A percentile compares a stretch with the other conserved stretches of the same genome.
Conservation (phyloP, 139 green algal genomes). For the Zygnema cylindricum region DNA sequence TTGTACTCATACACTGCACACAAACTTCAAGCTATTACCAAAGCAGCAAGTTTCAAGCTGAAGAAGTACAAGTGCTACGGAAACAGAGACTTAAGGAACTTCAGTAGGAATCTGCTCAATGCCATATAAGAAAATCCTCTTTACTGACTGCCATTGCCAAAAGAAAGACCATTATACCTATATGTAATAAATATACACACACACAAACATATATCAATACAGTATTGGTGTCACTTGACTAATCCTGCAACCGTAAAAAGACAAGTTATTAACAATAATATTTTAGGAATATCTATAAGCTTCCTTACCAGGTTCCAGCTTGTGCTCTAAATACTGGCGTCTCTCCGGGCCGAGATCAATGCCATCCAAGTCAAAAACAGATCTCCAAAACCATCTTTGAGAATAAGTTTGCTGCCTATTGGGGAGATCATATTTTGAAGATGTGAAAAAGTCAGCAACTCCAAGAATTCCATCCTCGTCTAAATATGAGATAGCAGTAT, state of each 20-base stretch:
- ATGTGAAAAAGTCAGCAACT: constrained; percentile 93
- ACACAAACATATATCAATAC: no score
- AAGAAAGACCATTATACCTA: no score
- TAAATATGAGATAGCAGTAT: constrained; percentile 86
- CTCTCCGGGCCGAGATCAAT: constrained; percentile 96
- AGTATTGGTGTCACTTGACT: no score
- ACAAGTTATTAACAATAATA: no score
- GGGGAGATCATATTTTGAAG: constrained; percentile 88
- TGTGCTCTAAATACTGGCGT: constrained; percentile 90
- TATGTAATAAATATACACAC: no score
- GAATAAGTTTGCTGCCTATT: constrained; percentile 87
- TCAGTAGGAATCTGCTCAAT: neutral
- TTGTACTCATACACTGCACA: constrained; percentile 87
- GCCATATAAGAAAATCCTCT: no score
- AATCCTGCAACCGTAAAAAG: no score
- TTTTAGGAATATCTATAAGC: no score
- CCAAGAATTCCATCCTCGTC: constrained; percentile 83
- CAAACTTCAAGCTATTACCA: neutral
- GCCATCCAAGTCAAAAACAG: constrained; percentile 78
- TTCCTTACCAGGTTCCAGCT: constrained; percentile 49
- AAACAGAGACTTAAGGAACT: neutral
- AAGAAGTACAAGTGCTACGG: no score
- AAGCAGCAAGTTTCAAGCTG: neutral
- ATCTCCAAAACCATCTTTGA: constrained; percentile 95
- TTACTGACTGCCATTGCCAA: no score